These are phyloP conservation scores for Barnettozyma californica DNA, from an alignment of 805 yeast species.

Conservation along the genomic window DNA sequence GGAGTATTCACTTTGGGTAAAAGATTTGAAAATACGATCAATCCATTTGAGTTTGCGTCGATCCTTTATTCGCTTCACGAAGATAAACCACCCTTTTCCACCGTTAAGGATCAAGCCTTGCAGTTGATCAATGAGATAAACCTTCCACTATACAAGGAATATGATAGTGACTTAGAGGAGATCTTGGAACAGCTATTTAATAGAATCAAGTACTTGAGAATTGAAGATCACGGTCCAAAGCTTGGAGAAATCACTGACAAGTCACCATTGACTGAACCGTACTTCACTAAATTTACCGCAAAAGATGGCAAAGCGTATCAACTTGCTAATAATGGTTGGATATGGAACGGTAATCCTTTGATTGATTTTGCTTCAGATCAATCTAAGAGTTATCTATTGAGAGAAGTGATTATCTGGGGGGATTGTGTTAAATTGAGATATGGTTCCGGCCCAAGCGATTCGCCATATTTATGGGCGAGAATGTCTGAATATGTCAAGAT, in stretches of 20 bases:
- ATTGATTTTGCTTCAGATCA: slow-evolving; percentile 84
- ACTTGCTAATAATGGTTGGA: slow-evolving; percentile 96
- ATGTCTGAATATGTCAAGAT: slow-evolving; percentile 72
- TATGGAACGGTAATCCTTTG: slow-evolving; percentile 94
- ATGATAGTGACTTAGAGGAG: slow-evolving; percentile 65
- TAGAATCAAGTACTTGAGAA: slow-evolving; percentile 68
- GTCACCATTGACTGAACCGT: slow-evolving; percentile 74
- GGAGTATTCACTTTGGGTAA: slow-evolving; percentile 38
- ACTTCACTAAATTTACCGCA: slow-evolving; percentile 67
- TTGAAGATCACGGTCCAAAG: slow-evolving; percentile 79
- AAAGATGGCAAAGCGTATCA: slow-evolving; percentile 56
- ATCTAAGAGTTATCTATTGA: slow-evolving; percentile 75
- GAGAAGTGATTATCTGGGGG: slow-evolving; percentile 97
- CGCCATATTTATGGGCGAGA: slow-evolving; percentile 84
- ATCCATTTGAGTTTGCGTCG: slow-evolving; percentile 45
- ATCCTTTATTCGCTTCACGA: slow-evolving; percentile 37
- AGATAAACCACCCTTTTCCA: slow-evolving; percentile 22
- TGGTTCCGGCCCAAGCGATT: slow-evolving; percentile 71
- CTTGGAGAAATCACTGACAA: slow-evolving; percentile 57
- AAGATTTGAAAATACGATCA: slow-evolving; percentile 48
- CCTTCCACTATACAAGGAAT: slow-evolving; percentile 60
- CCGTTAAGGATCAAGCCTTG: slow-evolving; percentile 36
- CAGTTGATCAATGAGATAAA: slow-evolving; percentile 73
- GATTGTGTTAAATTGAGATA: slow-evolving; percentile 93
- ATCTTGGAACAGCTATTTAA: slow-evolving; percentile 68